Conservation (phyloP, 345 rosid species). For the Iberis pinnata region DNA sequence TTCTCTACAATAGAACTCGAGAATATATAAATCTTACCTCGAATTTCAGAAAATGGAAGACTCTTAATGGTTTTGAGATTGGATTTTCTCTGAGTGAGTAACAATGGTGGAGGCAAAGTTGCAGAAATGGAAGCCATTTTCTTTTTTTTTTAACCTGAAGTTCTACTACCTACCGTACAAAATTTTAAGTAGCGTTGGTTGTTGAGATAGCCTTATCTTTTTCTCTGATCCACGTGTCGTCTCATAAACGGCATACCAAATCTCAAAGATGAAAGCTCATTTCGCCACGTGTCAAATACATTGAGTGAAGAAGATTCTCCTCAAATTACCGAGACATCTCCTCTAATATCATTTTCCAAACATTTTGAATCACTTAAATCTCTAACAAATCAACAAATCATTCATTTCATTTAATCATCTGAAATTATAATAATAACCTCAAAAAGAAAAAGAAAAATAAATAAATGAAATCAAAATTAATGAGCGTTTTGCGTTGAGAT, state of each 20-base stretch:
- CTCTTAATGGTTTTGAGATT: conserved; percentile 36
- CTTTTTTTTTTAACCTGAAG: neutral
- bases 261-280: conserved; percentile 32
- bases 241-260: conserved; percentile 35
- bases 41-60: conserved; percentile 32
- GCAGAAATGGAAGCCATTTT: conserved; percentile 62
- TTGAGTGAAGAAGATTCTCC: too few species aligned
- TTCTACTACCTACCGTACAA: too few species aligned
- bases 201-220: conserved; percentile 54
- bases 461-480: too few species aligned
- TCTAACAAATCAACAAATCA: too few species aligned
- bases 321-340: too few species aligned
- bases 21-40: conserved; percentile 30
- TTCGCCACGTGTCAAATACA: conserved; percentile 53
- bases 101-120: conserved; percentile 38
- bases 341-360: too few species aligned
- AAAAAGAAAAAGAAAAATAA: too few species aligned
- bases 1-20: conserved; percentile 33
- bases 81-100: conserved; percentile 36
- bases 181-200: neutral
- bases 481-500: too few species aligned
- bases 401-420: too few species aligned
- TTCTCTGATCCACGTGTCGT: conserved; percentile 42
- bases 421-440: too few species aligned
- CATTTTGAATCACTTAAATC: too few species aligned